phyloP scores from a whole-genome alignment of 225 moss, liverwort and hornwort genomes.

The Polytrichum formosum region DNA sequence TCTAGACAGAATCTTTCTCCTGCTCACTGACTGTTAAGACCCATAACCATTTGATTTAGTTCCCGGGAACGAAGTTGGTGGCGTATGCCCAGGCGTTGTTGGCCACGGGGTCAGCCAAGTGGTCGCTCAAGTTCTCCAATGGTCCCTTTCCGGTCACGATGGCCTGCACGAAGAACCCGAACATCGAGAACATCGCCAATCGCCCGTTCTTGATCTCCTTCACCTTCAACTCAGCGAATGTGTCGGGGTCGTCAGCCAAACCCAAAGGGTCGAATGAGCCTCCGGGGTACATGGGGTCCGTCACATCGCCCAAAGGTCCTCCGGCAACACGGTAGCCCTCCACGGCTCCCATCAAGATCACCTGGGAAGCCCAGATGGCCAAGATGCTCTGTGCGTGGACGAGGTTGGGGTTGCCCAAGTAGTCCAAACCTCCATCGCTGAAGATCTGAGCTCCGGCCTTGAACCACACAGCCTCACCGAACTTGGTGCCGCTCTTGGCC shows the following conservation, averaged over 20 bases:
- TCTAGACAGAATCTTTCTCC: too few relatives aligned
- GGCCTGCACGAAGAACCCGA: constrained; percentile 53
- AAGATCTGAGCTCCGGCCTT: constrained; percentile 58
- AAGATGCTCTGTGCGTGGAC: constrained; percentile 20
- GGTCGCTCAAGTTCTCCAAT: constrained; percentile 29
- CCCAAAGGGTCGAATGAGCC: constrained; percentile 48
- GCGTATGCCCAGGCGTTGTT: constrained; percentile 27
- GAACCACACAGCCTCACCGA: constrained; percentile 44
- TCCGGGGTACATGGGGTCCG: constrained; percentile 46
- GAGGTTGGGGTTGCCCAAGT: constrained; percentile 33
- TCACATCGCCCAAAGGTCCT: constrained; percentile 43
- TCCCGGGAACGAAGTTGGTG: constrained; percentile 20
- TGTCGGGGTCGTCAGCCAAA: constrained; percentile 46
- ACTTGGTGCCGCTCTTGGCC: too few relatives aligned
- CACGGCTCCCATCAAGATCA: constrained; percentile 20
- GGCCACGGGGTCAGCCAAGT: constrained; percentile 38
- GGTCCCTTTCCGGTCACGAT: constrained; percentile 55
- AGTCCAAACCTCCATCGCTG: constrained; percentile 36
- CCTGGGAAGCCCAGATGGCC: constrained; percentile 20
- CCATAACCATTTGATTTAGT: background rate
- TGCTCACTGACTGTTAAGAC: background rate
- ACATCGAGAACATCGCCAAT: constrained; percentile 45
- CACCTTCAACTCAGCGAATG: constrained; percentile 53
- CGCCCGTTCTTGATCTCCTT: constrained; percentile 53
- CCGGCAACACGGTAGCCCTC: constrained; percentile 25